Conservation (phyloP, 495 filamentous ascomycete genomes). For the Rhypophila decipiens region DNA sequence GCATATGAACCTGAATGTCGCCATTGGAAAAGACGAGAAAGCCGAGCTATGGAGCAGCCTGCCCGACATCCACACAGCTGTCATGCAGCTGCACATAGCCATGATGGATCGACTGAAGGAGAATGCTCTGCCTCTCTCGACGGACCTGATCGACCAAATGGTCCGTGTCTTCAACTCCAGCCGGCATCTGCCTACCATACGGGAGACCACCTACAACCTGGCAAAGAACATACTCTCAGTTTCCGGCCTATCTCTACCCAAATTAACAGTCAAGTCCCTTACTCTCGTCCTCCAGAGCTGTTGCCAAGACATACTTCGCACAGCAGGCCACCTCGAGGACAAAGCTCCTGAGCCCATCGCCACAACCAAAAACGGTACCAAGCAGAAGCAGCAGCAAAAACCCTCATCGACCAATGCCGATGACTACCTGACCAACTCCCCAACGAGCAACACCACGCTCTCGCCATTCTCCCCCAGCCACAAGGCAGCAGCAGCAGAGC, state of each 20-base stretch:
- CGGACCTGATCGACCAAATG: conserved; percentile 59
- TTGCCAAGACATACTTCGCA: conserved; percentile 58
- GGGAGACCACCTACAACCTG: conserved; percentile 54
- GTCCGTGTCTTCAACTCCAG: conserved; percentile 62
- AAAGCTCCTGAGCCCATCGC: background rate
- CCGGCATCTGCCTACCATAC: conserved; percentile 48
- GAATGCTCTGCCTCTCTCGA: conserved; percentile 46
- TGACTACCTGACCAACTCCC: conserved; percentile 27
- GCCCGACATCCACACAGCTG: conserved; percentile 65
- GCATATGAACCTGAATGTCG: conserved; percentile 49
- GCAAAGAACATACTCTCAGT: conserved; percentile 49
- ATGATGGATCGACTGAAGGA: conserved; percentile 49
- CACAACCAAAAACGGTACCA: conserved; percentile 14
- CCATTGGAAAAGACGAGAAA: conserved; percentile 70
- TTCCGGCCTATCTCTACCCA: conserved; percentile 58
- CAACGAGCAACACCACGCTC: conserved; percentile 34
- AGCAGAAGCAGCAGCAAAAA: conserved; percentile 13
- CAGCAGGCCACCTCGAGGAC: conserved; percentile 27
- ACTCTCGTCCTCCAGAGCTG: conserved; percentile 50
- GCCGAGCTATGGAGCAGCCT: conserved; percentile 65
- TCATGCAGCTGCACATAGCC: conserved; percentile 50
- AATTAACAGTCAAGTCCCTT: conserved; percentile 53
- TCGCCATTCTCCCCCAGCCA: conserved; percentile 4
- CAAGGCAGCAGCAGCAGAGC: conserved; percentile 30
- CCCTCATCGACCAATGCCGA: conserved; percentile 31